phyloP scores from a whole-genome alignment of 2,329 filamentous ascomycete genomes.

The Colletotrichum siamense region DNA sequence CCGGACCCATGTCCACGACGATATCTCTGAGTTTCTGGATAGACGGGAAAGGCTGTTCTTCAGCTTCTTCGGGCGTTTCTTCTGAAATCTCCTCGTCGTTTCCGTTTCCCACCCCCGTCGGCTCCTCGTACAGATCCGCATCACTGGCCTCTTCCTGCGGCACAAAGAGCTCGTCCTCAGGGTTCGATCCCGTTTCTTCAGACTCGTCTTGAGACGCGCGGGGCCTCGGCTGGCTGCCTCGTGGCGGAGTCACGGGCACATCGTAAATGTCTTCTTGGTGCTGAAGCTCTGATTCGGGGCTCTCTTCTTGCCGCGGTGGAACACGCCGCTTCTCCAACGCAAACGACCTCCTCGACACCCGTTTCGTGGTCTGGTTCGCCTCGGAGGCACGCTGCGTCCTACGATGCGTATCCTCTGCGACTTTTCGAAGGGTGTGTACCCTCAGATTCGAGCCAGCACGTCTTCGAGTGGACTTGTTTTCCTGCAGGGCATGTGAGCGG shows the following conservation, averaged over 20 bases:
- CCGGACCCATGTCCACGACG: background rate
- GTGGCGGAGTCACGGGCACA: background rate
- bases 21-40: background rate
- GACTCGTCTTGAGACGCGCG: background rate
- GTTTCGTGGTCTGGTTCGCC: background rate
- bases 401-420: background rate
- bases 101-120: background rate
- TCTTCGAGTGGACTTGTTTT: background rate
- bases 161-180: background rate
- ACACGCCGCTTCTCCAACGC: background rate
- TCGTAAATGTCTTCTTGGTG: background rate
- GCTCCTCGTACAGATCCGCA: slow-evolving; percentile 1
- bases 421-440: background rate
- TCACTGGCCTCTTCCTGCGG: background rate
- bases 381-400: background rate
- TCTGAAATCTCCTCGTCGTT: background rate
- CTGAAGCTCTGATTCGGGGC: background rate
- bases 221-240: background rate
- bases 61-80: background rate
- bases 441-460: background rate
- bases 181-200: background rate
- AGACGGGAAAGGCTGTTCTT: background rate
- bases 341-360: background rate
- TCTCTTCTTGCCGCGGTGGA: background rate
- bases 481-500: background rate